These are phyloP conservation scores for Pyrenophora tritici-repentis DNA, from an alignment of 2,329 filamentous ascomycete genomes.

Conservation along the genomic window DNA sequence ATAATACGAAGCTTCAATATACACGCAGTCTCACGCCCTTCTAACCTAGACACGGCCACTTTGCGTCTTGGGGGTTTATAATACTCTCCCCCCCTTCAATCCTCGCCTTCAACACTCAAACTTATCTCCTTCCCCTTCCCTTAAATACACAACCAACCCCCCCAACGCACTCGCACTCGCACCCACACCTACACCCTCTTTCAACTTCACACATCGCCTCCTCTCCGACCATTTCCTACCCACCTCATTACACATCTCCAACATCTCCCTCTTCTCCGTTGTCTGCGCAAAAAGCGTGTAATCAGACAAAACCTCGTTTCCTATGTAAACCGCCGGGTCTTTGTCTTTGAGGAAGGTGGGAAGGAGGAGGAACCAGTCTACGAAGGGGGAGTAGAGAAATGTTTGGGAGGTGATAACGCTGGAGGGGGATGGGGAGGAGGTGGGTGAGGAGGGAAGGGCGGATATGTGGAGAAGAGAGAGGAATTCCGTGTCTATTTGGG, in stretches of 20 bases:
- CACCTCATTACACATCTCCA: slow-evolving; percentile 36
- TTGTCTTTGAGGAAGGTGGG: slow-evolving; percentile 35
- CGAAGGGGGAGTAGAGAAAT: slow-evolving; percentile 46
- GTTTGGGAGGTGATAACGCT: slow-evolving; percentile 23
- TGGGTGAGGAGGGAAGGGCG: slow-evolving; percentile 5
- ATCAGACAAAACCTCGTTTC: slow-evolving; percentile 44
- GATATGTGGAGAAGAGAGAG: slow-evolving; percentile 30
- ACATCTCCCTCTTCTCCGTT: slow-evolving; percentile 27
- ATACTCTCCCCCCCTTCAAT: too few species aligned
- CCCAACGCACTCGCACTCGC: slow-evolving; percentile 35
- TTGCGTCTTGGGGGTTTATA: neutral
- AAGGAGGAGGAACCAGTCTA: slow-evolving; percentile 44
- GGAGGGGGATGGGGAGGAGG: slow-evolving; percentile 14
- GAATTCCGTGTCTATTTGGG: slow-evolving; percentile 36
- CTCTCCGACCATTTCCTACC: slow-evolving; percentile 31
- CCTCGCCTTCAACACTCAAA: neutral
- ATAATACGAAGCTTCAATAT: too few species aligned
- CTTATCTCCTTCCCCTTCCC: neutral
- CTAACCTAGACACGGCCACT: neutral
- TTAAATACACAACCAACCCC: slow-evolving; percentile 42
- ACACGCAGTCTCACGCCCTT: accelerated
- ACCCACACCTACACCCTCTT: too few species aligned
- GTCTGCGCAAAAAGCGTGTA: slow-evolving; percentile 34
- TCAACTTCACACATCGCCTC: slow-evolving; percentile 9
- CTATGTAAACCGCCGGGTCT: slow-evolving; percentile 42